Base-by-base conservation (phyloP, 2,329 filamentous ascomycete genomes). In the Verticillium dahliae region DNA sequence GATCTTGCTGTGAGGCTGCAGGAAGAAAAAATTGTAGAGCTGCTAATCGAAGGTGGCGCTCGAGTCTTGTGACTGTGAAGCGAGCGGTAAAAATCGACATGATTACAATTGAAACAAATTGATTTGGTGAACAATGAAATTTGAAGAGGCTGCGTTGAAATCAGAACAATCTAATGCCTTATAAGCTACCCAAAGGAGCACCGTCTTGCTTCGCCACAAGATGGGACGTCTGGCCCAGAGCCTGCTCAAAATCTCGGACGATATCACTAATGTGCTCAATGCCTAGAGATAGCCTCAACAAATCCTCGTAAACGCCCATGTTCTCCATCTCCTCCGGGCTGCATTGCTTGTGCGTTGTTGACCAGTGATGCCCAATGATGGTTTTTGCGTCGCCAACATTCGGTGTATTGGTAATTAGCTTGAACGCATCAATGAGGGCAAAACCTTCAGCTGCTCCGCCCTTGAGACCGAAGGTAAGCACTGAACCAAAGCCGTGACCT, bases 221-320 rank as follows among this genome's bases (percentile, higher is more conserved):
- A 52, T 22, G 45, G 2, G 11, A n/a, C 5, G 45, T 52, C 18
- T 18, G 45, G 71, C 86, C 83, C 76, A 97, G 96, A 0, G 91
- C 90, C 80, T 97, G 93, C 75, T 94, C 89, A 73, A 98, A 97
- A 76, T 98, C 94, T 68, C 87, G 90, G 71, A 97, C 95, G 70
- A 98, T 97, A 72, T 98, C 94, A 78, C 97, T 92, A 73, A 98
- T 96, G 75, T 97, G 92, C 79, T 98, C 94, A 1, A 90, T 96
- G 59, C 94, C 94, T 62, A 97, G 93, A 0, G 93, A 97, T 71
- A 98, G 95, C 65, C 94, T 90, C 75, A 98, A 97, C 41, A 93
- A 86, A 71, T 96, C 94, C 83, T 90, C 88, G 14, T 91, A 95
- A 10, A 95, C 91, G 68, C 94, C 94, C 31, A 91, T 93, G 72